These are phyloP conservation scores for Poterioochromonas sp. DNA, from an alignment of 352 stramenopile genomes.

Conservation along the genomic window DNA sequence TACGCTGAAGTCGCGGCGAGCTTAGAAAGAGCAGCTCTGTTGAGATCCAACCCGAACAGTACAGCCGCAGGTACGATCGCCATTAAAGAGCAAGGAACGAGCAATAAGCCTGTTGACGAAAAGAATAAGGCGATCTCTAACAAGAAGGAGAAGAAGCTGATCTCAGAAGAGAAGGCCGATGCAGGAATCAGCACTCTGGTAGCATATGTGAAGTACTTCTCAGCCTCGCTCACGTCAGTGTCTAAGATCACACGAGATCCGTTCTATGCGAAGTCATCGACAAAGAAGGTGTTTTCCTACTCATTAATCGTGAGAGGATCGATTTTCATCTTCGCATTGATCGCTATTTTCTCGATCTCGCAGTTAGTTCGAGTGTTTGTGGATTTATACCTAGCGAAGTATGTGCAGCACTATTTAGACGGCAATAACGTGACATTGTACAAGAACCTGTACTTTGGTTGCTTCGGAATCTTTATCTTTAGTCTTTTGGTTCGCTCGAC, in stretches of 20 bases:
- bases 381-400: not conserved
- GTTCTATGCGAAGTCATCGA: not conserved
- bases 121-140: not conserved
- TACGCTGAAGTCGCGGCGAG: not conserved
- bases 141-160: not conserved
- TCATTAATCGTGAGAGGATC: not conserved
- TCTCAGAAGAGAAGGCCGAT: not conserved
- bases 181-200: not conserved
- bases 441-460: not conserved
- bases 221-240: not conserved
- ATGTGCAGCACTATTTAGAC: not conserved
- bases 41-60: too few relatives aligned
- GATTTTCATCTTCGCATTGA: not conserved
- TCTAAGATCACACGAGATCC: not conserved
- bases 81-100: not conserved
- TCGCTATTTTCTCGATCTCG: not conserved
- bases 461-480: constrained; percentile 9
- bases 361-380: not conserved
- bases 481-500: not conserved
- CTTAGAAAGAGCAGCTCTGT: too few relatives aligned
- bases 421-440: not conserved
- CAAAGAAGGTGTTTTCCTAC: not conserved
- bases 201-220: constrained; percentile 1
- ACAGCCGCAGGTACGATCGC: not conserved
- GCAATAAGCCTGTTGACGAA: not conserved